Conservation (phyloP, 306 rosid species). For the Myrica gale region DNA sequence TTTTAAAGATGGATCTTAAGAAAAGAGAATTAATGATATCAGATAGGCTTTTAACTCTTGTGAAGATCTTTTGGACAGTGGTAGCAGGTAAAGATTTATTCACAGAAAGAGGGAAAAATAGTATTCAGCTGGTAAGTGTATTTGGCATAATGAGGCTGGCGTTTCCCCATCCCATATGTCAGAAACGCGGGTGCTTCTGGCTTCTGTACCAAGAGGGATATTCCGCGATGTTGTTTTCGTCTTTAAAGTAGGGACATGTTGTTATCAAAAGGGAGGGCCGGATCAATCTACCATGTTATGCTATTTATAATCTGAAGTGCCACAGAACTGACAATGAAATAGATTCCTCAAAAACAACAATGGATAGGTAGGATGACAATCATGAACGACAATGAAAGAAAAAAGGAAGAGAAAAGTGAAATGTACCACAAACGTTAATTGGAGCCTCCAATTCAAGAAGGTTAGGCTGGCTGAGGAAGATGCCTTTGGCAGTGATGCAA, state of each 20-base stretch:
- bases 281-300: no score
- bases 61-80: background rate
- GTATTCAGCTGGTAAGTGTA: no score
- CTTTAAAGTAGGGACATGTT: no score
- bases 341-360: background rate
- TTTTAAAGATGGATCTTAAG: background rate
- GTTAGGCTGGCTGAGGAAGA: slow-evolving; percentile 72
- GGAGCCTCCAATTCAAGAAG: slow-evolving; percentile 89
- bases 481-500: slow-evolving; percentile 63
- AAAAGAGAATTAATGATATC: background rate
- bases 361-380: background rate
- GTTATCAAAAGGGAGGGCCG: no score
- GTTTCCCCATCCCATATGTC: no score
- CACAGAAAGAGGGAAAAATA: background rate
- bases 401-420: background rate
- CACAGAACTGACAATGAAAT: background rate
- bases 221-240: background rate
- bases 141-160: no score
- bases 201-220: background rate
- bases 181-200: background rate
- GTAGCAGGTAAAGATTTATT: background rate
- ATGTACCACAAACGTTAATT: slow-evolving; percentile 78
- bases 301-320: background rate
- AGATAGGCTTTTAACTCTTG: background rate
- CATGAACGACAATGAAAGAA: background rate